Base-by-base conservation (phyloP, 176 grass and related monocot genomes). In the Avena insularis region DNA sequence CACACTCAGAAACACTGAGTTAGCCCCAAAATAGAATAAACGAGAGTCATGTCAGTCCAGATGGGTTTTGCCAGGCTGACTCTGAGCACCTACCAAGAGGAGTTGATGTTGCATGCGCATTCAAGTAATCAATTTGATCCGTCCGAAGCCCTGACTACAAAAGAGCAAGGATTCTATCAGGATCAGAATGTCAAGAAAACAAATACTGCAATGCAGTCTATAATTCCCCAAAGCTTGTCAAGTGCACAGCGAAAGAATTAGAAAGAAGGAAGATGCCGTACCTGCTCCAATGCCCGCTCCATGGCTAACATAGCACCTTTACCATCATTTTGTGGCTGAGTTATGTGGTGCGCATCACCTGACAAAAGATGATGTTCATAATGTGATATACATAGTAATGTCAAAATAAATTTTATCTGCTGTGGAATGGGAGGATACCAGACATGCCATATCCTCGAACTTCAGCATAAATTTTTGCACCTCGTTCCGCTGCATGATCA, bases 301-400 rank as follows among this genome's bases (percentile, higher is more conserved):
- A 98, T 96, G 79, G 96, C 90, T 88, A 98, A 92, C 66, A 91
- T 90, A 74, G 92, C 96, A 71, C 96, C 96, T 91, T 71, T 96
- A 78, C 96, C 93, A 56, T 90, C 87, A 46, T 64, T 88, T 17
- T 94, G 93, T 59, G 96, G 96, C 77, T 96, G 87, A 82, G 96
- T 98, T 85, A 98, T 98, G 82, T 98, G 96, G 80, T 98, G 87
- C 6, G 96, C 96, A 85, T 98, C 96, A 51, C 96, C 96, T 98
- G 79, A 80, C 62, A 79, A 5, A 90, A 90, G 54, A 13, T 35
- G 23, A 65, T 20, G 17, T 77, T n/a, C n/a, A 68, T 33, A 36
- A 40, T 62, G 66, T 12, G 59, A 45, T 5, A 45, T 5, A 81
- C 5, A 78, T 51, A 77, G 0, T 58, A 74, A 80, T 55, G 13